Percentiles rank a stretch among this genome's conserved stretches.
phyloP scores from a whole-genome alignment of 768 basidiomycete species.

The Pleurotus platypus region DNA sequence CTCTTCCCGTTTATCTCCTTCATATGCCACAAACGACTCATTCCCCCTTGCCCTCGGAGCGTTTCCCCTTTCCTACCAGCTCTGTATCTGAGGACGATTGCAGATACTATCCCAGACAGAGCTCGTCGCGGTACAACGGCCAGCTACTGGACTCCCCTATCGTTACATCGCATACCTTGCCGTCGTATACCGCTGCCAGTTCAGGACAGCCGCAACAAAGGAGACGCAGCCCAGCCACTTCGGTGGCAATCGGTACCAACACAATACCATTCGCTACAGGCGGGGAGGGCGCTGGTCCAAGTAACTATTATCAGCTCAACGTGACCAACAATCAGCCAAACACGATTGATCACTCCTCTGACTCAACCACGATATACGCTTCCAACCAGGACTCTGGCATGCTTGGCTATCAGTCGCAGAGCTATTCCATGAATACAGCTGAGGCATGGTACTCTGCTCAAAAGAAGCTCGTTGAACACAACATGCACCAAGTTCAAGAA shows the following conservation, averaged over 20 bases:
- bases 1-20: neutral
- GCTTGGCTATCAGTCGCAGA: neutral
- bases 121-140: neutral
- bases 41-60: neutral
- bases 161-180: neutral
- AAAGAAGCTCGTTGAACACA: neutral
- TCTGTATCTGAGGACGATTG: neutral
- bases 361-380: too few relatives aligned
- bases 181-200: neutral
- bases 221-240: neutral
- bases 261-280: neutral
- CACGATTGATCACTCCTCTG: too few relatives aligned
- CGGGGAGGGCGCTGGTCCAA: neutral
- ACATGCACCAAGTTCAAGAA: too few relatives aligned
- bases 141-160: neutral
- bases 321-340: too few relatives aligned
- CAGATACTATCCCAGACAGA: neutral
- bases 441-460: neutral
- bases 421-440: neutral
- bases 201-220: neutral
- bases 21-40: neutral
- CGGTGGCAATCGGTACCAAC: neutral
- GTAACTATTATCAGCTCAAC: too few relatives aligned
- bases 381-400: too few relatives aligned
- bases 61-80: neutral